phyloP scores from a whole-genome alignment of 805 yeast genomes.

The Kregervanrija fluxuum region DNA sequence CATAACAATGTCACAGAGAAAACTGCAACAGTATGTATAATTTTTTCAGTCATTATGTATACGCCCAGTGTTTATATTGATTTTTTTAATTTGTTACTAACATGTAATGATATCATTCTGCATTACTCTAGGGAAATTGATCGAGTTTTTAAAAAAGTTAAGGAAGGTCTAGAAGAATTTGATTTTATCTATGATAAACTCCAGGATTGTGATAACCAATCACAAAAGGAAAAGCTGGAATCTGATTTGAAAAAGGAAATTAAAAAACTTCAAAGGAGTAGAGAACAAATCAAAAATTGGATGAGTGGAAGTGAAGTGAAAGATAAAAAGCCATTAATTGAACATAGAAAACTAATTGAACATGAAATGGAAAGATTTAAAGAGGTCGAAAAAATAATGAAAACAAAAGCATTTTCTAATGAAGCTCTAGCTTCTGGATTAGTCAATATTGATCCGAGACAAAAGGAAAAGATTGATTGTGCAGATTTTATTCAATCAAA shows the following conservation, averaged over 20 bases:
- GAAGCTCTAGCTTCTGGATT: slow-evolving; percentile 70
- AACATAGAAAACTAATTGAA: slow-evolving; percentile 64
- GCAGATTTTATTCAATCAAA: slow-evolving; percentile 59
- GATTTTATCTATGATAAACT: slow-evolving; percentile 84
- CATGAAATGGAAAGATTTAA: slow-evolving; percentile 93
- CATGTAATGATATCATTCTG: slow-evolving; percentile 2
- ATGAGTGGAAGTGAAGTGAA: slow-evolving; percentile 84
- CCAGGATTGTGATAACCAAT: slow-evolving; percentile 68
- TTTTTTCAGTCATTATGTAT: neutral
- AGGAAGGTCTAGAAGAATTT: slow-evolving; percentile 83
- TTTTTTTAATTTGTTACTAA: neutral
- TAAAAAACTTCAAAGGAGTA: slow-evolving; percentile 83
- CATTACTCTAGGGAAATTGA: slow-evolving; percentile 60
- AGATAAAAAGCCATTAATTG: slow-evolving; percentile 75
- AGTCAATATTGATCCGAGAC: slow-evolving; percentile 66
- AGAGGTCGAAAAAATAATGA: slow-evolving; percentile 86
- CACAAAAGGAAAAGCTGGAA: slow-evolving; percentile 92
- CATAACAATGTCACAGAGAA: slow-evolving; percentile 38
- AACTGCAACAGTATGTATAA: slow-evolving; percentile 39
- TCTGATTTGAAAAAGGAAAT: slow-evolving; percentile 89
- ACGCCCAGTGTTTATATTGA: neutral
- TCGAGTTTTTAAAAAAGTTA: slow-evolving; percentile 83
- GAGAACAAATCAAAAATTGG: slow-evolving; percentile 97
- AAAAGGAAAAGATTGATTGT: slow-evolving; percentile 70
- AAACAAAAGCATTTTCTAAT: slow-evolving; percentile 88